Base-by-base conservation (phyloP, 2,329 filamentous ascomycete species). In the Curvularia hawaiiensis region DNA sequence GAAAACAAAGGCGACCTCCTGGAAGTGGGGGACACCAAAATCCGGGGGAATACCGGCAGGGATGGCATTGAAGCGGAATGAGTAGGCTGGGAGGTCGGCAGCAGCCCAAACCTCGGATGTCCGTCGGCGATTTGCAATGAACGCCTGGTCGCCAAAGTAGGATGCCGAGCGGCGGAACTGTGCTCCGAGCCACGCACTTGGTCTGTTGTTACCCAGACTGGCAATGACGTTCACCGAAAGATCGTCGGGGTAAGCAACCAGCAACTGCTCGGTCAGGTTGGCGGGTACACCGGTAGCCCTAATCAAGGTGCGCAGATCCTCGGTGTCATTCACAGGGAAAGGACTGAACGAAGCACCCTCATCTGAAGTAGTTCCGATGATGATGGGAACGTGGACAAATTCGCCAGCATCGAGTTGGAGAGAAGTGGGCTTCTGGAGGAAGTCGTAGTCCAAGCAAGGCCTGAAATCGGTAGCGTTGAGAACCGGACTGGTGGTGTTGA, bases 291-390 rank as follows among this genome's bases (percentile, higher is more conserved):
- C 62, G 20, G 68, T 67, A 10, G 67, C 65, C 39, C 69, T 70
- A 24, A 71, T 75, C 14, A 83, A 72, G 49, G 73, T 77, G 44
- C 77, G 72, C 66, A 88, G 84, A 49, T 87, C 79, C 16, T 75
- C 79, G 11, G 79, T 82, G 1, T 81, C 85, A 67, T 87, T 83
- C 59, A 88, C 81, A 16, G 81, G 82, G 6, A 59, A 70, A 11
- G 80, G 79, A 0, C 79, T 82, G 65, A 88, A 88, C 1, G 78
- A 77, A 0, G 82, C 83, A 2, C 86, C 88, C 69, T 91, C 88
- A 63, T 90, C 88, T 1, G 82, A 83, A 70, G 89, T 90, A 35
- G 82, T 82, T 7, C 89, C 88, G 33, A 82, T 77, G 7, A 91
- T 79, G 40, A 90, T 82, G 1, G 87, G 86, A 0, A 90, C 85